phyloP scores from a whole-genome alignment of 2,329 filamentous ascomycete genomes.

The Penicillium sp. region DNA sequence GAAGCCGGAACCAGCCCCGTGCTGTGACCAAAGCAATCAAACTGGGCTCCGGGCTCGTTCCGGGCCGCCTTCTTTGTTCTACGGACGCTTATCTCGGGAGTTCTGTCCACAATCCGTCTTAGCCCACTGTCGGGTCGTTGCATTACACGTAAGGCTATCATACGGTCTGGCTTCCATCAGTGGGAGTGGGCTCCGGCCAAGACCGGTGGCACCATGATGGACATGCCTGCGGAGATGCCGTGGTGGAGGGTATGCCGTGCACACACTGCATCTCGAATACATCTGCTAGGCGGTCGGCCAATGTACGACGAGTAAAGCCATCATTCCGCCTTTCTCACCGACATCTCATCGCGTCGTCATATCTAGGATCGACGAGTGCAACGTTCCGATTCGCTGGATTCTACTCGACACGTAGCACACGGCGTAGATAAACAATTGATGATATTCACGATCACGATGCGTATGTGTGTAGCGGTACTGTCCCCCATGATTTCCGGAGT shows the following conservation, averaged over 20 bases:
- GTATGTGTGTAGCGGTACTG: not conserved
- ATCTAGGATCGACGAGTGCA: conserved; percentile 3
- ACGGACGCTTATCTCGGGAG: not conserved
- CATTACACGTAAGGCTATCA: conserved; percentile 7
- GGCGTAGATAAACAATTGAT: not conserved
- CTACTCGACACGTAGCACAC: not conserved
- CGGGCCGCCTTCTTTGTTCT: not conserved
- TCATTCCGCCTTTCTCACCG: conserved; percentile 10
- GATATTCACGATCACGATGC: not conserved
- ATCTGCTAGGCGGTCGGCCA: not conserved
- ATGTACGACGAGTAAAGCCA: conserved; percentile 1
- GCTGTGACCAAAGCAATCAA: not conserved
- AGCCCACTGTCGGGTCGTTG: conserved; percentile 11
- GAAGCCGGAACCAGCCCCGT: conserved; percentile 3
- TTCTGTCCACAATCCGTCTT: conserved; percentile 18
- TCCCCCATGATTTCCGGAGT: conserved; percentile 2
- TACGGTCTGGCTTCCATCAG: conserved; percentile 2
- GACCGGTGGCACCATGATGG: conserved; percentile 4
- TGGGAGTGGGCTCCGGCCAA: not conserved
- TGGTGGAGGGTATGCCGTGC: conserved; percentile 1
- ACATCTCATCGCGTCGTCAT: not conserved
- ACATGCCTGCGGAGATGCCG: conserved; percentile 3
- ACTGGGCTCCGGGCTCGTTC: not conserved
- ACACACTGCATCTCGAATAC: too few species aligned
- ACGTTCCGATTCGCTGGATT: not conserved